Conservation (phyloP, 495 filamentous ascomycete genomes). For the Hamigera avellanea region DNA sequence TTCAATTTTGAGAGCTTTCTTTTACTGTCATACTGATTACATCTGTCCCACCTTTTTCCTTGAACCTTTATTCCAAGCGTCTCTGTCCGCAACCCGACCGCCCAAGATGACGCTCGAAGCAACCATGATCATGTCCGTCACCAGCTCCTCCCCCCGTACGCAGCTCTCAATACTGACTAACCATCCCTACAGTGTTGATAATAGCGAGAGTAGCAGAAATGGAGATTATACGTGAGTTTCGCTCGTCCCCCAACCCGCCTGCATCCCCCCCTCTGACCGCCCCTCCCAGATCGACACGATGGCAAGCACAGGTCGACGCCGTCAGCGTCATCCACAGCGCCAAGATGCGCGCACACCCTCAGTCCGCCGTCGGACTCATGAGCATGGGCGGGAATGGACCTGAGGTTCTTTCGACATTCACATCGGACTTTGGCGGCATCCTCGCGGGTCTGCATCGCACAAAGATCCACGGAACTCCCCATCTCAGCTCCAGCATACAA, state of each 20-base stretch:
- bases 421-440: conserved; percentile 89
- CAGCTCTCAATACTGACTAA: conserved; percentile 12
- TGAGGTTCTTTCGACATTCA: conserved; percentile 91
- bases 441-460: conserved; percentile 86
- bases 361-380: conserved; percentile 95
- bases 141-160: conserved; percentile 2
- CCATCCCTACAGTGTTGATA: conserved; percentile 61
- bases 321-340: conserved; percentile 88
- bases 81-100: conserved; percentile 3
- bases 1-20: too few species aligned
- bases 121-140: conserved; percentile 59
- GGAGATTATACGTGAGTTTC: conserved; percentile 64
- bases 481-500: conserved; percentile 87
- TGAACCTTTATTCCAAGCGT: too few species aligned
- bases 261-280: conserved; percentile 9
- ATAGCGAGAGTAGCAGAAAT: conserved; percentile 95
- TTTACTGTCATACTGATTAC: too few species aligned
- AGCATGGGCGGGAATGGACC: conserved; percentile 96
- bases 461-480: conserved; percentile 78
- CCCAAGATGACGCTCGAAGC: conserved; percentile 62
- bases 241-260: too few species aligned
- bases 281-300: conserved; percentile 74
- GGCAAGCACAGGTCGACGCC: conserved; percentile 90
- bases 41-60: too few species aligned
- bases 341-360: conserved; percentile 88